Conservation (phyloP, 139 green algal genomes). For the Asterochloris sp. region DNA sequence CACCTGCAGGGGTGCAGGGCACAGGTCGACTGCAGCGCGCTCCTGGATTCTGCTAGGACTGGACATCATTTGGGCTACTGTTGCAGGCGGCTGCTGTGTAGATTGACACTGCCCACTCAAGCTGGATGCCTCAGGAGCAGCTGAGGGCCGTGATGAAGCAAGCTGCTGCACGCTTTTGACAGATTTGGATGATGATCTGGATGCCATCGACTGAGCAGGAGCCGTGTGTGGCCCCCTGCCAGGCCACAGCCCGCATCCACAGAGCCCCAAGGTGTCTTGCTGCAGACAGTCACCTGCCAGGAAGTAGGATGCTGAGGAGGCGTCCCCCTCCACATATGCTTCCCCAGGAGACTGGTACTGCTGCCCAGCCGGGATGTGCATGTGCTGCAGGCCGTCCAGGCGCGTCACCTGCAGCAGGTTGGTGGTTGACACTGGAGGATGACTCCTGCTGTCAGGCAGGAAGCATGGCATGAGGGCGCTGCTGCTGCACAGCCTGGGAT, state of each 20-base stretch:
- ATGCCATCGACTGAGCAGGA: too few relatives aligned
- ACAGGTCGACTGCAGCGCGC: not conserved
- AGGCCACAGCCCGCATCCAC: too few relatives aligned
- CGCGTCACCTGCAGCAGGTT: constrained; percentile 49
- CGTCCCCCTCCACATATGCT: constrained; percentile 96
- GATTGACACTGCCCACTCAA: too few relatives aligned
- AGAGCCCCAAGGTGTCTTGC: not conserved
- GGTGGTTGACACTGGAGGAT: too few relatives aligned
- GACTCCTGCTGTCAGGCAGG: not conserved
- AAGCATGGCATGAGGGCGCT: not conserved
- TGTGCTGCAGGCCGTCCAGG: constrained; percentile 77
- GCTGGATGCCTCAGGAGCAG: too few relatives aligned
- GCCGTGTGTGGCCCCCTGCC: too few relatives aligned
- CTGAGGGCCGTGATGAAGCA: too few relatives aligned
- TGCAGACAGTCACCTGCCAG: constrained; percentile 54
- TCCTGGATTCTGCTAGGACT: too few relatives aligned
- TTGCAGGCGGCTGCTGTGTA: too few relatives aligned
- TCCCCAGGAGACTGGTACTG: constrained; percentile 87
- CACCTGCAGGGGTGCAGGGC: constrained; percentile 41
- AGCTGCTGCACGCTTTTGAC: too few relatives aligned
- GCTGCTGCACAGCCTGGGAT: not conserved
- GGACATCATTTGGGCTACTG: too few relatives aligned
- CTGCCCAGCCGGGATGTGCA: constrained; percentile 64
- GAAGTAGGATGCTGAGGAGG: constrained; percentile 95
- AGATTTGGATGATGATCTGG: too few relatives aligned